Percentiles rank a stretch among this genome's conserved stretches.
phyloP scores from a whole-genome alignment of 2,329 filamentous ascomycete genomes.

The Phaeosphaeria sp. region DNA sequence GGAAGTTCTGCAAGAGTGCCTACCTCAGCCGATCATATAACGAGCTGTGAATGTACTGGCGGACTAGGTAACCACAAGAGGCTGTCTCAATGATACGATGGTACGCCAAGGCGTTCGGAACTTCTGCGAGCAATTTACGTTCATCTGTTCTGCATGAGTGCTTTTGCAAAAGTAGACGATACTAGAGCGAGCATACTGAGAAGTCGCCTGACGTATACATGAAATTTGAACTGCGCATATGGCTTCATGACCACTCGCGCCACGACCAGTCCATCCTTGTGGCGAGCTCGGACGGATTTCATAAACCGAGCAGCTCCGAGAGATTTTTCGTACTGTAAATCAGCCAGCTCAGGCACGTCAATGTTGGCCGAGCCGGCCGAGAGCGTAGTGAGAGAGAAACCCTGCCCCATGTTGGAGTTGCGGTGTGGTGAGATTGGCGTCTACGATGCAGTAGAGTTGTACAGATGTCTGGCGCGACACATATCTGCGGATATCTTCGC shows the following conservation, averaged over 20 bases:
- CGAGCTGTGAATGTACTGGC: conserved; percentile 95
- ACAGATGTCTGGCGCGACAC: conserved; percentile 33
- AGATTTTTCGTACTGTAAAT: conserved; percentile 89
- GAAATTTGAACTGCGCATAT: conserved; percentile 80
- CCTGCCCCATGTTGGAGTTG: conserved; percentile 80
- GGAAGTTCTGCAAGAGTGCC: neutral
- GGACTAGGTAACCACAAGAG: conserved; percentile 88
- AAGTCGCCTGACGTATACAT: conserved; percentile 78
- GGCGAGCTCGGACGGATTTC: conserved; percentile 91
- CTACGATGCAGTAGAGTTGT: conserved; percentile 14
- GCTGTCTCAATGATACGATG: conserved; percentile 91
- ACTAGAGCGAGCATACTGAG: conserved; percentile 65
- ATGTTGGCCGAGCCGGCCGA: conserved; percentile 92
- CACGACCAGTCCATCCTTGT: conserved; percentile 88
- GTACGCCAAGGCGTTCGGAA: conserved; percentile 91
- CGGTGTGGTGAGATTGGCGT: conserved; percentile 21
- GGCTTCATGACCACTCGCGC: conserved; percentile 96
- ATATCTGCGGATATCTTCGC: conserved; percentile 23
- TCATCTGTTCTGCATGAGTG: conserved; percentile 65
- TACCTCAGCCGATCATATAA: conserved; percentile 88
- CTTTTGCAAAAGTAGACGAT: neutral
- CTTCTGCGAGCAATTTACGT: conserved; percentile 76
- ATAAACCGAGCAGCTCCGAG: conserved; percentile 93
- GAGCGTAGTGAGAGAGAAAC: conserved; percentile 90
- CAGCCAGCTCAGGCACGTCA: conserved; percentile 88